Evolutionary conservation across 106 monocot species (phyloP).

Genomic region (Dioscorea alata): DNA sequence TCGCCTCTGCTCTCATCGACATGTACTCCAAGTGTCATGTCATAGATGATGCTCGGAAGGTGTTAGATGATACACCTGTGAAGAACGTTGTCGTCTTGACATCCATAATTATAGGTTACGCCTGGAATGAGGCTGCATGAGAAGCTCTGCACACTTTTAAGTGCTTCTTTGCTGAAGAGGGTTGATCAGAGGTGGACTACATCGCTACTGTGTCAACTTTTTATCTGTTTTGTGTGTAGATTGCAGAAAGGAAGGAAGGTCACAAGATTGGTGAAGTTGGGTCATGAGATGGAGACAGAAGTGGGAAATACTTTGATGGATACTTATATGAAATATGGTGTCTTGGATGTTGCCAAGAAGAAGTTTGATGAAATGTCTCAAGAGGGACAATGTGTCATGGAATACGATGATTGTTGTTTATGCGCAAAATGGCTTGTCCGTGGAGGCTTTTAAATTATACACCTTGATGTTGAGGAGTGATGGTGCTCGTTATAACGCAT

Average conservation of each 20-base stretch:
- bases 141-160: constrained; percentile 37
- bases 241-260: constrained; percentile 23
- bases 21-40: constrained; percentile 65
- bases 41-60: constrained; percentile 43
- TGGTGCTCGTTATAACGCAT: constrained; percentile 22
- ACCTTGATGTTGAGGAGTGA: constrained; percentile 34
- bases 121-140: constrained; percentile 25
- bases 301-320: constrained; percentile 78
- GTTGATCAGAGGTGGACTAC: constrained; percentile 16
- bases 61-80: constrained; percentile 54
- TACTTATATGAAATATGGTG: constrained; percentile 63
- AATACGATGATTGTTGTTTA: constrained; percentile 77
- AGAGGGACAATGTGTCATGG: constrained; percentile 79
- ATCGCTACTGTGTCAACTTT: constrained; percentile 42
- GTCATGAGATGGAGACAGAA: constrained; percentile 35
- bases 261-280: constrained; percentile 32
- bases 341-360: constrained; percentile 39
- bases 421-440: constrained; percentile 58
- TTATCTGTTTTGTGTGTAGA: constrained; percentile 50
- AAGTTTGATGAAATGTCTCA: constrained; percentile 63
- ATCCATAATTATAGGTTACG: constrained; percentile 49
- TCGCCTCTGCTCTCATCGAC: constrained; percentile 66
- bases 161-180: constrained; percentile 24
- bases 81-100: constrained; percentile 68
- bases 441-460: constrained; percentile 54